Evolutionary conservation across 495 filamentous ascomycete species (phyloP).

Genomic region (Collariella sp.): DNA sequence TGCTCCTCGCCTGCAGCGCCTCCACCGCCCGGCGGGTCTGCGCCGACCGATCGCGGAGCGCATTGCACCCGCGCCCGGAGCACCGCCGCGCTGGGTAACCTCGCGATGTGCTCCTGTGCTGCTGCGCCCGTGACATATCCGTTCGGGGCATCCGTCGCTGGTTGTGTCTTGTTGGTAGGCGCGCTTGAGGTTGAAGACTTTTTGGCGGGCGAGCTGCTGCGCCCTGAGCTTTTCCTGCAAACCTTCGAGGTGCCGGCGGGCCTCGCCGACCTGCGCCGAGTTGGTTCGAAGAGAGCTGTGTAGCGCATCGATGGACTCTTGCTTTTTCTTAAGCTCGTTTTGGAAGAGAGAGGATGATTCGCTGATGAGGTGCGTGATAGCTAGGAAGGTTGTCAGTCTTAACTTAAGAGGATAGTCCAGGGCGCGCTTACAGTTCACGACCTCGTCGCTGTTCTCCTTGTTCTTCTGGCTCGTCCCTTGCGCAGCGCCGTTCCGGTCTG

Average conservation of each 20-base stretch:
- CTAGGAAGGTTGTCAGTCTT: slow-evolving; percentile 38
- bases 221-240: slow-evolving; percentile 49
- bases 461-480: slow-evolving; percentile 39
- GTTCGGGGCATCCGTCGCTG: background rate
- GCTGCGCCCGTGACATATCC: slow-evolving; percentile 4
- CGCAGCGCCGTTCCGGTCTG: slow-evolving; percentile 21
- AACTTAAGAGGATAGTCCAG: slow-evolving; percentile 5
- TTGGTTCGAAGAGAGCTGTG: slow-evolving; percentile 69
- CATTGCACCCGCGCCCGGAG: slow-evolving; percentile 39
- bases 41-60: slow-evolving; percentile 47
- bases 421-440: slow-evolving; percentile 53
- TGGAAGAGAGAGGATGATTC: slow-evolving; percentile 67
- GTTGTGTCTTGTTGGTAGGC: slow-evolving; percentile 27
- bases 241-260: slow-evolving; percentile 58
- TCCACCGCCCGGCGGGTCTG: slow-evolving; percentile 50
- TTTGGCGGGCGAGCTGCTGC: slow-evolving; percentile 38
- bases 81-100: slow-evolving; percentile 31
- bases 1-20: slow-evolving; percentile 50
- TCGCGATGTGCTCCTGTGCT: slow-evolving; percentile 3
- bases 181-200: slow-evolving; percentile 39
- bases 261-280: slow-evolving; percentile 66
- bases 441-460: slow-evolving; percentile 56
- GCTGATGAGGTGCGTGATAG: slow-evolving; percentile 63
- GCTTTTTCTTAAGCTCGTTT: slow-evolving; percentile 66
- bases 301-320: slow-evolving; percentile 68